Conservation (phyloP, 208 protist species). For the Willaertia magna region DNA sequence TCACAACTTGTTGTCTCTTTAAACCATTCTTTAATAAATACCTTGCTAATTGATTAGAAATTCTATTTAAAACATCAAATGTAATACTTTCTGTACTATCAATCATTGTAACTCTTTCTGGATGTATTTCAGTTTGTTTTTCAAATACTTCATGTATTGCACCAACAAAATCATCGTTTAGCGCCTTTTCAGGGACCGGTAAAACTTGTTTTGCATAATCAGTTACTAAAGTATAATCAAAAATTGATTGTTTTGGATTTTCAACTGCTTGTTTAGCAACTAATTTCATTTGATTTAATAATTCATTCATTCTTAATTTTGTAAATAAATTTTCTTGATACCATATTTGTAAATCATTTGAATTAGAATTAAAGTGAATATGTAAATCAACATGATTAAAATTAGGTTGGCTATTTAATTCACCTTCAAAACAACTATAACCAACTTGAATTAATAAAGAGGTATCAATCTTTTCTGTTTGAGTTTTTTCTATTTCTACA, state of each 20-base stretch:
- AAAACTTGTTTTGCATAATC: constrained; percentile 17
- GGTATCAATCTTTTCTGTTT: neutral
- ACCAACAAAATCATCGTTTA: constrained; percentile 32
- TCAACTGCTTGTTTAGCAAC: neutral
- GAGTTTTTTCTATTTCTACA: neutral
- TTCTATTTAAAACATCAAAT: constrained; percentile 19
- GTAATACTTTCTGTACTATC: constrained; percentile 10
- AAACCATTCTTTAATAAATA: constrained; percentile 27
- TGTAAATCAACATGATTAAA: neutral
- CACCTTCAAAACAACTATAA: neutral
- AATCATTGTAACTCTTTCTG: neutral
- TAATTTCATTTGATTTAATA: neutral
- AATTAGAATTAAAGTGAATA: neutral
- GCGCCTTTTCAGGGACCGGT: constrained; percentile 24
- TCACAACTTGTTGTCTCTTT: constrained; percentile 35
- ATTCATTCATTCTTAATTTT: neutral
- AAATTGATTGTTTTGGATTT: constrained; percentile 2
- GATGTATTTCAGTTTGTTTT: constrained; percentile 25
- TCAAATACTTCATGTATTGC: constrained; percentile 29
- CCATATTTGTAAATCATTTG: neutral
- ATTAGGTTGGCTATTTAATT: neutral
- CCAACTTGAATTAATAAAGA: neutral
- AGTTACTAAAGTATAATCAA: constrained; percentile 29
- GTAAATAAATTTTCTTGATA: neutral
- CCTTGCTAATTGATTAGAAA: constrained; percentile 27